Evolutionary conservation across 805 yeast genomes (phyloP).

Genomic region (Lipomyces anomalus): DNA sequence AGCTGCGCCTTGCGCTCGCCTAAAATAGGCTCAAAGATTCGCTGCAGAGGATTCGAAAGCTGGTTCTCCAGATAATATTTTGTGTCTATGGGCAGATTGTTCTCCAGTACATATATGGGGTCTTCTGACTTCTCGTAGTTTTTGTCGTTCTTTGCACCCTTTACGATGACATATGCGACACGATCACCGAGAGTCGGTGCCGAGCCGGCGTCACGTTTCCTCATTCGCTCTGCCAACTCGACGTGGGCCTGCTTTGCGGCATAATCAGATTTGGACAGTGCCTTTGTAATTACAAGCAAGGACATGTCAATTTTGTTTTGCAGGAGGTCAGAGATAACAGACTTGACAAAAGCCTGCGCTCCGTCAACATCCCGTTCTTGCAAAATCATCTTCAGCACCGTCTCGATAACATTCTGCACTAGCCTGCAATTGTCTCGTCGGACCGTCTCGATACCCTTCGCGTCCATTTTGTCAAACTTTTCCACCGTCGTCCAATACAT

Average conservation of each 20-base stretch:
- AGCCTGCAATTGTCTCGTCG: constrained; percentile 95
- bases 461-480: constrained; percentile 94
- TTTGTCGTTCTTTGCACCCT: constrained; percentile 70
- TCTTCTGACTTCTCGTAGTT: constrained; percentile 96
- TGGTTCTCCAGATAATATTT: constrained; percentile 91
- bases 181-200: constrained; percentile 97
- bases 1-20: constrained; percentile 81
- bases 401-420: constrained; percentile 91
- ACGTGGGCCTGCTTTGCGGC: constrained; percentile 97
- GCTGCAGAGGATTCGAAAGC: constrained; percentile 80
- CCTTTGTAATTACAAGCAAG: constrained; percentile 88
- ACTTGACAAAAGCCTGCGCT: constrained; percentile 80
- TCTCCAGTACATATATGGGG: constrained; percentile 86
- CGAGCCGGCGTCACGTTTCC: constrained; percentile 92
- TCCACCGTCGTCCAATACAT: constrained; percentile 89
- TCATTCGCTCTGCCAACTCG: constrained; percentile 92
- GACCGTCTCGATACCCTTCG: constrained; percentile 97
- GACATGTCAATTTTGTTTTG: constrained; percentile 92
- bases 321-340: constrained; percentile 79
- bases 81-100: constrained; percentile 89
- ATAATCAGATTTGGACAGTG: constrained; percentile 81
- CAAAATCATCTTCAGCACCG: constrained; percentile 75
- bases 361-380: constrained; percentile 81
- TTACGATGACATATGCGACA: constrained; percentile 91
- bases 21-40: constrained; percentile 91